phyloP scores from a whole-genome alignment of 768 basidiomycete species.

The Boletus pseudopeckii region DNA sequence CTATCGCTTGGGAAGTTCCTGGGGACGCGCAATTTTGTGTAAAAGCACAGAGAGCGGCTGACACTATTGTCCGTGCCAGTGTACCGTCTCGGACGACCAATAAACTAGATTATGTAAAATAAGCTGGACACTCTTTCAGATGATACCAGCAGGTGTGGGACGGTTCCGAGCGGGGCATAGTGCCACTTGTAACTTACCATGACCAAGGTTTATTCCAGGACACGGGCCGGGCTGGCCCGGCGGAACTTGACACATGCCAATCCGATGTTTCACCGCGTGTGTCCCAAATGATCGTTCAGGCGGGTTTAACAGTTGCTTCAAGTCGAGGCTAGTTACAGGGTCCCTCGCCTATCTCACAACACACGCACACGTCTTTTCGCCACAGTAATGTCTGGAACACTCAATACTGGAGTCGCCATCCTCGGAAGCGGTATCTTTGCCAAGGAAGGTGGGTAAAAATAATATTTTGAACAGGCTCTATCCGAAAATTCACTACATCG shows the following conservation, averaged over 20 bases:
- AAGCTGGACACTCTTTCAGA: too few species aligned
- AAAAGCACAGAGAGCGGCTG: slow-evolving; percentile 34
- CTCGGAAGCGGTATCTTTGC: slow-evolving; percentile 81
- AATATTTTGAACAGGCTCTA: slow-evolving; percentile 1
- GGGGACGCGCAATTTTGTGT: slow-evolving; percentile 30
- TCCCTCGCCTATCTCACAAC: neutral
- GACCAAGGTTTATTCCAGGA: neutral
- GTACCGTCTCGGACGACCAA: too few species aligned
- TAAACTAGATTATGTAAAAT: too few species aligned
- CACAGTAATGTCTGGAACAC: slow-evolving; percentile 36
- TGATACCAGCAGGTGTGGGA: too few species aligned
- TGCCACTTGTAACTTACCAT: too few species aligned
- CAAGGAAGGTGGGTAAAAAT: slow-evolving; percentile 53
- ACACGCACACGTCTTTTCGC: neutral
- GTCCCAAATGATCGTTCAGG: neutral
- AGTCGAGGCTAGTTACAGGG: neutral
- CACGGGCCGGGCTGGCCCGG: too few species aligned
- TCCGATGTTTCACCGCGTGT: neutral
- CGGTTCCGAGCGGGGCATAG: neutral
- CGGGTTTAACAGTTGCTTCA: neutral
- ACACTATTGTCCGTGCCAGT: slow-evolving; percentile 51
- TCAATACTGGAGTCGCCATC: slow-evolving; percentile 59
- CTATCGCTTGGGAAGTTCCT: slow-evolving; percentile 9
- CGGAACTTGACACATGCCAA: neutral
- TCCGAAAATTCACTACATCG: slow-evolving; percentile 23